A percentile compares a stretch with the other conserved stretches of the same genome.
Conservation (phyloP, 108 stramenopile genomes). For the Nitzschia sp. region DNA sequence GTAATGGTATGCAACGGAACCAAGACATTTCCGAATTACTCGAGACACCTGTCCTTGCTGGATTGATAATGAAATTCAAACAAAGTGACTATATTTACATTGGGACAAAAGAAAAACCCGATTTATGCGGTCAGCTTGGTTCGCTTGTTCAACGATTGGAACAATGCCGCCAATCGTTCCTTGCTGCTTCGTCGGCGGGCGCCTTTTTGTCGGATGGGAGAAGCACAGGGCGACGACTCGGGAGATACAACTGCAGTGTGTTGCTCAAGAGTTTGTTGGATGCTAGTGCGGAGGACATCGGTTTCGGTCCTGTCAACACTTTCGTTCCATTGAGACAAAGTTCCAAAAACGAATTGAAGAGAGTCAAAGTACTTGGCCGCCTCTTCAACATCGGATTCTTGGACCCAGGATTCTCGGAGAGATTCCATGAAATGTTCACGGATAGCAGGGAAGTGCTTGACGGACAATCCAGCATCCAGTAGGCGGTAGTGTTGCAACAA, state of each 20-base stretch:
- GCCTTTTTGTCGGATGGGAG: background rate
- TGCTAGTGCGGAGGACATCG: background rate
- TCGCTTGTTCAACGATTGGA: background rate
- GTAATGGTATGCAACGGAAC: no score
- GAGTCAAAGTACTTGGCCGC: slow-evolving; percentile 4
- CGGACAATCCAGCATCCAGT: background rate
- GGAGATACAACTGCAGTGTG: background rate
- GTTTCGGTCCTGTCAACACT: background rate
- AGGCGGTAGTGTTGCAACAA: slow-evolving; percentile 1
- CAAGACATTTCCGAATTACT: no score
- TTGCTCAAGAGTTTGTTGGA: background rate
- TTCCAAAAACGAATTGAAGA: background rate
- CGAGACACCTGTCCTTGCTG: no score
- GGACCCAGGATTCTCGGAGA: slow-evolving; percentile 1
- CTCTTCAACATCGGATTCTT: background rate
- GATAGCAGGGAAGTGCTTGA: background rate
- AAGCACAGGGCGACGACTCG: background rate
- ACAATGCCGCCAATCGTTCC: background rate
- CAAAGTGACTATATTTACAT: no score
- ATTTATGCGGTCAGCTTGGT: background rate
- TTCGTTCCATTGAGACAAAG: background rate
- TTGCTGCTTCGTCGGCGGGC: background rate
- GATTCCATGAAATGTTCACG: background rate
- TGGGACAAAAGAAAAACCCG: background rate
- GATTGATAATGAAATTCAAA: no score